A percentile compares a stretch with the other conserved stretches of the same genome.
Conservation (phyloP, 371 early-diverging fungal species). For the Mortierella sp. region DNA sequence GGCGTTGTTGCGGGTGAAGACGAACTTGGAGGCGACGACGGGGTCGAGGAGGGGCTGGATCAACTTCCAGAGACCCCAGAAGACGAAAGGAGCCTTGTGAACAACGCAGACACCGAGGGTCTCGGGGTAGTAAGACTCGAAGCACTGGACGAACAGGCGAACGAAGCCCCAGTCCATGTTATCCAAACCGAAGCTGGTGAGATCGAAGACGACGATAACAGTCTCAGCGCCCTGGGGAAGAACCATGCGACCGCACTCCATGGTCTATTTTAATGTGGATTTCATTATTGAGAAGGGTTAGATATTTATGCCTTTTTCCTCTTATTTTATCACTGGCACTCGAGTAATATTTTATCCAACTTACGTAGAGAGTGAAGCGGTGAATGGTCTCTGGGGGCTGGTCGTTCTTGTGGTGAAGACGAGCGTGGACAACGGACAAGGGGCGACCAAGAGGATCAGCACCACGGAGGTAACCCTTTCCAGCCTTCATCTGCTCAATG, state of each 20-base stretch:
- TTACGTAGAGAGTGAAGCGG: slow-evolving; percentile 77
- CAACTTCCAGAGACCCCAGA: slow-evolving; percentile 86
- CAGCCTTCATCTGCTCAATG: slow-evolving; percentile 63
- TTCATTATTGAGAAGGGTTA: not conserved
- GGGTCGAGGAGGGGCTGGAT: slow-evolving; percentile 90
- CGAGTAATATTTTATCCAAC: slow-evolving; percentile 12
- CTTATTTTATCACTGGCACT: not conserved
- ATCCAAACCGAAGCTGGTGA: slow-evolving; percentile 82
- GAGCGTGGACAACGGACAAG: slow-evolving; percentile 56
- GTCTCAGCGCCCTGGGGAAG: slow-evolving; percentile 79
- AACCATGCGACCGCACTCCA: slow-evolving; percentile 88
- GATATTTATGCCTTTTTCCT: not conserved
- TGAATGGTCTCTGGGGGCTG: slow-evolving; percentile 70
- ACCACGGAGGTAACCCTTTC: slow-evolving; percentile 72
- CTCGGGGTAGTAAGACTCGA: slow-evolving; percentile 94
- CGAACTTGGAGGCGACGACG: slow-evolving; percentile 89
- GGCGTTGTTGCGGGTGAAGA: slow-evolving; percentile 77
- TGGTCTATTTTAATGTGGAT: slow-evolving; percentile 41
- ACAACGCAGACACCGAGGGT: slow-evolving; percentile 85
- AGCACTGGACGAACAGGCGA: slow-evolving; percentile 82
- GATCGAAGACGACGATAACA: slow-evolving; percentile 83
- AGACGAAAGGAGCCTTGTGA: slow-evolving; percentile 91
- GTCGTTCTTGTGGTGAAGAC: slow-evolving; percentile 68
- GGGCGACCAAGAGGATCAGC: slow-evolving; percentile 64
- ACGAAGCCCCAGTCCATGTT: slow-evolving; percentile 91